These are phyloP conservation scores for Lippia alba DNA, from an alignment of 305 asterid genomes.

Conservation along the genomic window DNA sequence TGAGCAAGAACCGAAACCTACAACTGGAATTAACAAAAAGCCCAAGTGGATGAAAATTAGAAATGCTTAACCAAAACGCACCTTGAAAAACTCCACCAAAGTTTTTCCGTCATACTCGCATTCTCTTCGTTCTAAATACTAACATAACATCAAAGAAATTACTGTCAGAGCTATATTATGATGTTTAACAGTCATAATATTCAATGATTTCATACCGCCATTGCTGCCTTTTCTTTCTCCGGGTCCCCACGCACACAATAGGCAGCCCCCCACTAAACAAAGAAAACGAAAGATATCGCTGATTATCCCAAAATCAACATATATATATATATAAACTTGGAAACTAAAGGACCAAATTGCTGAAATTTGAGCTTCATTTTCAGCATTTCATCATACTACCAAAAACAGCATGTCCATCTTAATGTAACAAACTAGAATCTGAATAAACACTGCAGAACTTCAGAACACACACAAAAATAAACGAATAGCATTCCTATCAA, in stretches of 20 bases:
- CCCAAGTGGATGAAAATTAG: not conserved
- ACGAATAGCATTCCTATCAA: not conserved
- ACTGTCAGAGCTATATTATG: slow-evolving; percentile 17
- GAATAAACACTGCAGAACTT: not conserved
- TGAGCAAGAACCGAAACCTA: not conserved
- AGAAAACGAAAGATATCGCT: not conserved
- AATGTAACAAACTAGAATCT: not conserved
- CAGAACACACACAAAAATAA: not conserved
- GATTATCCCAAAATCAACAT: slow-evolving; percentile 16
- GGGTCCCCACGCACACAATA: slow-evolving; percentile 87
- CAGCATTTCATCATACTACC: not conserved
- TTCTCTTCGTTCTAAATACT: slow-evolving; percentile 91
- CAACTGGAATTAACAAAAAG: not conserved
- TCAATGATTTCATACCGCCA: slow-evolving; percentile 57
- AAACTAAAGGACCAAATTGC: not conserved
- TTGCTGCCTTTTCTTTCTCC: slow-evolving; percentile 75
- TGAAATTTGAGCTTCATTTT: not conserved
- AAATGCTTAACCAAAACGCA: slow-evolving; percentile 38
- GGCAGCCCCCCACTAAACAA: slow-evolving; percentile 93
- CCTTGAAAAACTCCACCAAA: slow-evolving; percentile 71
- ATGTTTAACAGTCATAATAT: slow-evolving; percentile 7
- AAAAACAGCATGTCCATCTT: not conserved
- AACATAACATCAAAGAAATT: slow-evolving; percentile 11
- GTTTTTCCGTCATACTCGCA: slow-evolving; percentile 88
- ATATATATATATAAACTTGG: not conserved